Conservation (phyloP, 148 eudicot genomes). For the Gaultheria prostrata region DNA sequence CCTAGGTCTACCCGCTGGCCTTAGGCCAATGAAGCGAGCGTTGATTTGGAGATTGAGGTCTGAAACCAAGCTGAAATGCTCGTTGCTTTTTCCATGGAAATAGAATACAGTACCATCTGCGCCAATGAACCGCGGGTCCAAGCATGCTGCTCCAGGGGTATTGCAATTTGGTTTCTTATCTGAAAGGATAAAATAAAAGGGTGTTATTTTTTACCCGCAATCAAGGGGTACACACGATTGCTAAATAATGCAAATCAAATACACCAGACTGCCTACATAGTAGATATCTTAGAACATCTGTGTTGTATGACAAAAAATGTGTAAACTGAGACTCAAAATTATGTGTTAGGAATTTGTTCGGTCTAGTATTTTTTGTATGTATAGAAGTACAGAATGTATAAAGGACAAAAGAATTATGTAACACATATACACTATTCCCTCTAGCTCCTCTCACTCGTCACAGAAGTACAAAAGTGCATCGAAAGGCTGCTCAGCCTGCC, state of each 20-base stretch:
- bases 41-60: conserved; percentile 23
- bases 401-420: too few species aligned
- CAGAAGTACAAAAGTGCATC: too few species aligned
- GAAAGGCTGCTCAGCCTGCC: too few species aligned
- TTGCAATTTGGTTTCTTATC: conserved; percentile 26
- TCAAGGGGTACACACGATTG: neutral
- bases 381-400: too few species aligned
- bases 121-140: conserved; percentile 26
- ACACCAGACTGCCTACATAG: neutral
- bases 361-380: too few species aligned
- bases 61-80: conserved; percentile 25
- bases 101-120: conserved; percentile 29
- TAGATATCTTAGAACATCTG: neutral
- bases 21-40: conserved; percentile 25
- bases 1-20: conserved; percentile 18
- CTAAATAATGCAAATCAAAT: neutral
- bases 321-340: too few species aligned
- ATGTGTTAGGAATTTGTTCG: too few species aligned
- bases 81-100: conserved; percentile 28
- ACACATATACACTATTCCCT: too few species aligned
- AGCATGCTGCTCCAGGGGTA: conserved; percentile 24
- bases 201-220: neutral
- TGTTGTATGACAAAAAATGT: too few species aligned
- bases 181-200: neutral
- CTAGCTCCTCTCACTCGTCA: too few species aligned